Conservation (phyloP, 1,284 basidiomycete genomes). For the Trichosporon asahii region DNA sequence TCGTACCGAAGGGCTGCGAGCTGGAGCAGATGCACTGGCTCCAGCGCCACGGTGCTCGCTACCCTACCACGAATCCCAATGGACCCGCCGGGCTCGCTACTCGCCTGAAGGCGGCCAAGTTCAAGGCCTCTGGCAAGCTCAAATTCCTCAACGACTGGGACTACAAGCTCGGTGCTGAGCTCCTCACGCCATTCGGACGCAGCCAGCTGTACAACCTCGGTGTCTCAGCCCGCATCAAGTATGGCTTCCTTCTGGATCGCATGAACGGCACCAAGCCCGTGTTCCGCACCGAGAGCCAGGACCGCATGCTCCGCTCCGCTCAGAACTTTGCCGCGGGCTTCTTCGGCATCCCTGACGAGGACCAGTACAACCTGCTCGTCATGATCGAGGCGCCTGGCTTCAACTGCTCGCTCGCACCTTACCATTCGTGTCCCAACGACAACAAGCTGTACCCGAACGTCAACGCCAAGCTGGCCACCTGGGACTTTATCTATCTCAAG, state of each 20-base stretch:
- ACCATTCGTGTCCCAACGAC: slow-evolving; percentile 45
- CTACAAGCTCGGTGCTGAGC: slow-evolving; percentile 54
- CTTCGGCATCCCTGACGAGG: slow-evolving; percentile 52
- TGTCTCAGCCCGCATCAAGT: slow-evolving; percentile 49
- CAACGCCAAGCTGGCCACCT: slow-evolving; percentile 51
- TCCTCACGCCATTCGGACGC: slow-evolving; percentile 56
- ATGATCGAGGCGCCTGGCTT: slow-evolving; percentile 52
- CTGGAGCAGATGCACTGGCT: slow-evolving; percentile 52
- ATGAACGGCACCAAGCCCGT: slow-evolving; percentile 51
- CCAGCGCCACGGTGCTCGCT: slow-evolving; percentile 54
- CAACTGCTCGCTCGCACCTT: slow-evolving; percentile 56
- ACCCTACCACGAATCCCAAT: slow-evolving; percentile 38
- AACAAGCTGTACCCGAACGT: slow-evolving; percentile 24
- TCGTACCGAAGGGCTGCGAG: slow-evolving; percentile 51
- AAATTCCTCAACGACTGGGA: slow-evolving; percentile 55
- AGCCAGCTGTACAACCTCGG: slow-evolving; percentile 53
- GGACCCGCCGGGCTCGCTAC: slow-evolving; percentile 40
- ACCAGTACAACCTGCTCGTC: slow-evolving; percentile 52
- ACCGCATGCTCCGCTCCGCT: slow-evolving; percentile 54
- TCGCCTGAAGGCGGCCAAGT: slow-evolving; percentile 32
- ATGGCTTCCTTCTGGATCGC: slow-evolving; percentile 50
- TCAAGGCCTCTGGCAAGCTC: slow-evolving; percentile 47
- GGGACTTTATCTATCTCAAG: slow-evolving; percentile 68
- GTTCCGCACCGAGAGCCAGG: slow-evolving; percentile 53
- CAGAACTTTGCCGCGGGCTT: slow-evolving; percentile 54